Evolutionary conservation across 2,329 filamentous ascomycete species (phyloP).

Genomic region (Acrocalymma vagum): DNA sequence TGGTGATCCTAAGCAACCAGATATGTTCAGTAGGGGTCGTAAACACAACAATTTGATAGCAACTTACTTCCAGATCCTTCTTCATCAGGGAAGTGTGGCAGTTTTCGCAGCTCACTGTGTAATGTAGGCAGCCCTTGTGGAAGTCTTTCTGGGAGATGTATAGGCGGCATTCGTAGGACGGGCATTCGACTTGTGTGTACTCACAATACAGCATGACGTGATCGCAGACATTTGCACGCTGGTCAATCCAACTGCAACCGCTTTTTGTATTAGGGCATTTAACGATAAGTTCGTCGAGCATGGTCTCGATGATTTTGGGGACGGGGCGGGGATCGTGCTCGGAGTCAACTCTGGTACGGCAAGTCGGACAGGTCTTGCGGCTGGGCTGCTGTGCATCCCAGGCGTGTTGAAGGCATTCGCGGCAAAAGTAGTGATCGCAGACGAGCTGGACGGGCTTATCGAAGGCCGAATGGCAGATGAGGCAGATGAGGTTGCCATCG

Average conservation of each 20-base stretch:
- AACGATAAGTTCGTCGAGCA: slow-evolving; percentile 69
- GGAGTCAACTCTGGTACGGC: slow-evolving; percentile 56
- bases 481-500: slow-evolving; percentile 69
- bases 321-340: slow-evolving; percentile 46
- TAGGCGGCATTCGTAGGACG: slow-evolving; percentile 58
- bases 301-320: slow-evolving; percentile 65
- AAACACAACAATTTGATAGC: background rate
- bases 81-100: slow-evolving; percentile 64
- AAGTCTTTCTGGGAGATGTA: slow-evolving; percentile 64
- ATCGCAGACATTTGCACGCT: slow-evolving; percentile 65
- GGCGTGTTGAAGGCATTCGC: slow-evolving; percentile 61
- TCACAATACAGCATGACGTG: slow-evolving; percentile 70
- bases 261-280: slow-evolving; percentile 64
- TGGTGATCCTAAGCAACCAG: slow-evolving; percentile 49
- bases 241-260: slow-evolving; percentile 63
- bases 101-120: slow-evolving; percentile 59
- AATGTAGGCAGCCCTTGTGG: slow-evolving; percentile 63
- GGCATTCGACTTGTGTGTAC: slow-evolving; percentile 63
- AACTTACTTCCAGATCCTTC: slow-evolving; percentile 59
- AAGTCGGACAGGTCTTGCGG: slow-evolving; percentile 63
- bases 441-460: slow-evolving; percentile 65
- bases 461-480: slow-evolving; percentile 71
- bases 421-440: slow-evolving; percentile 72
- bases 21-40: slow-evolving; percentile 41
- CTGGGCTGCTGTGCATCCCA: slow-evolving; percentile 40